phyloP scores from a whole-genome alignment of 2,329 filamentous ascomycete species.

The Fusarium albosuccineum region DNA sequence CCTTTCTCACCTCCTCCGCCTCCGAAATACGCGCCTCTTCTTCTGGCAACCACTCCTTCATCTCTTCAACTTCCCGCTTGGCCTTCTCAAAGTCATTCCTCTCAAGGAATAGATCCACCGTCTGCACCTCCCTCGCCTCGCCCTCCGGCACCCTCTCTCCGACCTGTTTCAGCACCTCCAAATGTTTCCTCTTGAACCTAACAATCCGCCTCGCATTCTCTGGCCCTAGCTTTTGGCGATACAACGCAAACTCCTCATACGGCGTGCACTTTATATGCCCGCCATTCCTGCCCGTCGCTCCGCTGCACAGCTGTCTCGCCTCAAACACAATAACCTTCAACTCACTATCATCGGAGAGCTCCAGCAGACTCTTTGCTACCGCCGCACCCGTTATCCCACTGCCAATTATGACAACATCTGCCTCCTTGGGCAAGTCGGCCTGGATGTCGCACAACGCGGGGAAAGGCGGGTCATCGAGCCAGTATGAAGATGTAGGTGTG shows the following conservation, averaged over 20 bases:
- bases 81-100: constrained; percentile 51
- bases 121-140: constrained; percentile 60
- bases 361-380: constrained; percentile 46
- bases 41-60: constrained; percentile 57
- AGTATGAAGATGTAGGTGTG: constrained; percentile 60
- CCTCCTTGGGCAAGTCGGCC: constrained; percentile 51
- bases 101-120: constrained; percentile 61
- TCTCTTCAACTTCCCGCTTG: constrained; percentile 49
- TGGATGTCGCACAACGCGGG: constrained; percentile 55
- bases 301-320: constrained; percentile 62
- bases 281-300: constrained; percentile 67
- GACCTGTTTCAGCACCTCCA: constrained; percentile 55
- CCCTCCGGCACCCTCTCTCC: constrained; percentile 52
- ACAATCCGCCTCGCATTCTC: constrained; percentile 57
- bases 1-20: constrained; percentile 49
- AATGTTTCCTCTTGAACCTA: constrained; percentile 59
- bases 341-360: constrained; percentile 34
- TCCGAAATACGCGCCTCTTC: constrained; percentile 52
- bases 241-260: constrained; percentile 56
- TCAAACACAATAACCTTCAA: constrained; percentile 61
- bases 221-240: constrained; percentile 49
- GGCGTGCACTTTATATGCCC: constrained; percentile 63
- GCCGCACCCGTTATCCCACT: constrained; percentile 65
- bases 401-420: constrained; percentile 66
- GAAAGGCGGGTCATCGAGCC: constrained; percentile 59